A percentile compares a stretch with the other conserved stretches of the same genome.
phyloP scores from a whole-genome alignment of 768 basidiomycete species.

The Leccinum variicolor region DNA sequence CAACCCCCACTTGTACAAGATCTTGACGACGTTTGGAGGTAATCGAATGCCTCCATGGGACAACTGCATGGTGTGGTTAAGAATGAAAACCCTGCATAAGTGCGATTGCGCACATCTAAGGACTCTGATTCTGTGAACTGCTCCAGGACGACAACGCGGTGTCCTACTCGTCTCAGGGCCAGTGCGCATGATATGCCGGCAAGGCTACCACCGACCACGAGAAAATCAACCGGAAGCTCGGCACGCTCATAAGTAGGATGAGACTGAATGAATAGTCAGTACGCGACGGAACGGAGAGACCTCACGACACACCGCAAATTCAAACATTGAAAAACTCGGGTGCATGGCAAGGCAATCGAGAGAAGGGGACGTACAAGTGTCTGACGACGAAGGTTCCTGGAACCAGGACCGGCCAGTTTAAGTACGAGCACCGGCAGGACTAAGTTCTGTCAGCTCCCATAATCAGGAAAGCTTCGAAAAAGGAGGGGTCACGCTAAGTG shows the following conservation, averaged over 20 bases:
- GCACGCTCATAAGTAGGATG: constrained; percentile 12
- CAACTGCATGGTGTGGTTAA: background rate
- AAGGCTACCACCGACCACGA: constrained; percentile 51
- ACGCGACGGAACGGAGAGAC: background rate
- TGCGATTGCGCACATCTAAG: constrained; percentile 28
- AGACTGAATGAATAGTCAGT: constrained; percentile 9
- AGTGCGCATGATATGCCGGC: constrained; percentile 56
- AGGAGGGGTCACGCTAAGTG: background rate
- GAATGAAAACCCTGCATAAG: background rate
- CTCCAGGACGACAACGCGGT: constrained; percentile 59
- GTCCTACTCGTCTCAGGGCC: constrained; percentile 53
- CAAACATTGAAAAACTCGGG: constrained; percentile 2
- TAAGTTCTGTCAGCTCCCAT: constrained; percentile 18
- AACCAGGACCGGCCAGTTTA: constrained; percentile 5
- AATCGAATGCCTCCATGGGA: constrained; percentile 42
- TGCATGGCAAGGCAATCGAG: background rate
- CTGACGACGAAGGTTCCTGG: background rate
- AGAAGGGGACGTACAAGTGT: background rate
- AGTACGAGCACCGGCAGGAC: constrained; percentile 14
- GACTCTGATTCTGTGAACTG: constrained; percentile 38
- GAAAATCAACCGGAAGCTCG: constrained; percentile 33
- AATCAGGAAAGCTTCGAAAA: constrained; percentile 11
- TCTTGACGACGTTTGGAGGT: constrained; percentile 56
- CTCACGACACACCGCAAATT: constrained; percentile 8
- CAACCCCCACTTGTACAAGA: constrained; percentile 56